Base-by-base conservation (phyloP, 805 yeast species). In the Crinitomyces ghanaensis region DNA sequence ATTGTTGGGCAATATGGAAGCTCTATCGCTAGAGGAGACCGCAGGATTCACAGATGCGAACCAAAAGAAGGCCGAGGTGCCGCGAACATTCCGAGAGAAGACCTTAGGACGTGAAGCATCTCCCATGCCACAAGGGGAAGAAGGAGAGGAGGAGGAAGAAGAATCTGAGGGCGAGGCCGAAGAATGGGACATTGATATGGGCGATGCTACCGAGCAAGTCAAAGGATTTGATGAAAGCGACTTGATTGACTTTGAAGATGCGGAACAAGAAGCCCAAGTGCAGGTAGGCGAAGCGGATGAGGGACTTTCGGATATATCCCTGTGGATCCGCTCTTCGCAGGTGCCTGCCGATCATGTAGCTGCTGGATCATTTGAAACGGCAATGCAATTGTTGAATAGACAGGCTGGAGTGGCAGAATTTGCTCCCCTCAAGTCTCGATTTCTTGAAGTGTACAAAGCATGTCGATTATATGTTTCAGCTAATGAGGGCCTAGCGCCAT, bases 341-440 rank as follows among this genome's bases (percentile, higher is more conserved):
- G 70, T 86, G 36, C 84, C 96, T 4, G 96, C 95, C 19, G 84
- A 83, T 18, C 82, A 84, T 48, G 85, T 79, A 49, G 96, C 98
- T 2, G 85, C 95, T 2, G 99, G 99, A 48, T 81, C 93, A 4
- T 88, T 88, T 54, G 96, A 85, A 45, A 80, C 88, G 34, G 99
- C 97, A 24, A 91, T 95, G 25, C 93, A 85, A 49, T 71, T 93
- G 52, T 69, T 91, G 49, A 75, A 78, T 63, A 79, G 88, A 50
- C 98, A 93, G 59, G 66, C 77, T 28, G 98, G 96, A 48, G 72
- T 83, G 33, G 77, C 72, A 18, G 68, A 82, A 46, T 88, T 93
- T 54, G 93, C 77, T 50, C 97, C 97, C 9, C 68, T 91, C 47
- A 75, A 88, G 60, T 53, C 66, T 19, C 70, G 95, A 40, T 91